phyloP scores from a whole-genome alignment of 352 stramenopile genomes.

The Nothophytophthora sp. region DNA sequence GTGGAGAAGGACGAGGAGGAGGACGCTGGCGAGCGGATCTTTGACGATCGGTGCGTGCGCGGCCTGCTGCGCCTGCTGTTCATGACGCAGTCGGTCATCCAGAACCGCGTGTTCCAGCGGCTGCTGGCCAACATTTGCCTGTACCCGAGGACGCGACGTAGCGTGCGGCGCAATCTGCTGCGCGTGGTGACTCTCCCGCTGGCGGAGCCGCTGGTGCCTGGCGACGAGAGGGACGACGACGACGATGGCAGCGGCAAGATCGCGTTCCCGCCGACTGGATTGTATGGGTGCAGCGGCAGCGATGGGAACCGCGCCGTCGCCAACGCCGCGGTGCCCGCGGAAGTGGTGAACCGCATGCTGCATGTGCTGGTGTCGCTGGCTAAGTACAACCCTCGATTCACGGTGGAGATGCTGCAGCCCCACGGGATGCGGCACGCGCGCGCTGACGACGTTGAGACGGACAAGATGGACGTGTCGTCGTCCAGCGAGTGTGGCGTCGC shows the following conservation, averaged over 20 bases:
- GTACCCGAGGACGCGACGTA: slow-evolving; percentile 71
- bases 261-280: slow-evolving; percentile 50
- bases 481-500: slow-evolving; percentile 46
- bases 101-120: slow-evolving; percentile 82
- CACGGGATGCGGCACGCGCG: slow-evolving; percentile 49
- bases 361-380: slow-evolving; percentile 84
- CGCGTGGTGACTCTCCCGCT: slow-evolving; percentile 60
- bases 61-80: slow-evolving; percentile 76
- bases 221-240: slow-evolving; percentile 36
- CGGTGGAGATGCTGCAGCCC: slow-evolving; percentile 84
- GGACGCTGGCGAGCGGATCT: slow-evolving; percentile 51
- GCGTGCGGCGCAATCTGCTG: slow-evolving; percentile 66
- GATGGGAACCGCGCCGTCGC: slow-evolving; percentile 26
- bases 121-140: slow-evolving; percentile 78
- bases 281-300: slow-evolving; percentile 59
- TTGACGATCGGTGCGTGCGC: slow-evolving; percentile 67
- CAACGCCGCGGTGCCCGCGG: slow-evolving; percentile 53
- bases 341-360: slow-evolving; percentile 91
- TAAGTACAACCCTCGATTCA: slow-evolving; percentile 92
- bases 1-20: slow-evolving; percentile 82
- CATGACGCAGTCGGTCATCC: slow-evolving; percentile 78
- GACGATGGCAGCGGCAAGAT: slow-evolving; percentile 36
- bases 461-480: slow-evolving; percentile 17
- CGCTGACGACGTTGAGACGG: slow-evolving; percentile 3
- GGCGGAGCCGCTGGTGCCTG: slow-evolving; percentile 36